A percentile compares a stretch with the other conserved stretches of the same genome.
phyloP scores from a whole-genome alignment of 225 moss, liverwort and hornwort species.

The Takakia lepidozioides region DNA sequence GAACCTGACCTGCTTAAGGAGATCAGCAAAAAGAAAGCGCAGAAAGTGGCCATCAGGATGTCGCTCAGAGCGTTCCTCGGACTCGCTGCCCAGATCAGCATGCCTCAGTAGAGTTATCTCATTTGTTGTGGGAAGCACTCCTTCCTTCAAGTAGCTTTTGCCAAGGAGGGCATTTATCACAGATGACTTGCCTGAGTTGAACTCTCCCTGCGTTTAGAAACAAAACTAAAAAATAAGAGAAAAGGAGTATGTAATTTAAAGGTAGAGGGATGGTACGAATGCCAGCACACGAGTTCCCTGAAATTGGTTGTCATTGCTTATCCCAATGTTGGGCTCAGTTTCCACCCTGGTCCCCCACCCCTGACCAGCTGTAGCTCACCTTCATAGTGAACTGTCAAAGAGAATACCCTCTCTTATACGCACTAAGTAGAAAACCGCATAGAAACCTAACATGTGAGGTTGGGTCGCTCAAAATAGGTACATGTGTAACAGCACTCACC shows the following conservation, averaged over 20 bases:
- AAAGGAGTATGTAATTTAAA: neutral
- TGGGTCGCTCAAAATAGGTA: too few relatives aligned
- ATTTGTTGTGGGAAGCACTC: conserved; percentile 91
- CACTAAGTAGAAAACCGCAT: too few relatives aligned
- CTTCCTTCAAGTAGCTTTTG: conserved; percentile 73
- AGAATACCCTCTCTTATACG: too few relatives aligned
- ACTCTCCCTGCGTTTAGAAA: conserved; percentile 66
- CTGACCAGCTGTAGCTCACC: too few relatives aligned
- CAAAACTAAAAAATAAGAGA: neutral
- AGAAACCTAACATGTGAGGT: too few relatives aligned
- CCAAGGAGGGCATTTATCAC: conserved; percentile 94
- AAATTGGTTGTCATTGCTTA: conserved; percentile 7
- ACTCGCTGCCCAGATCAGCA: conserved; percentile 55
- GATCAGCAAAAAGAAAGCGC: conserved; percentile 72
- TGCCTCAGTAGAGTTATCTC: conserved; percentile 90
- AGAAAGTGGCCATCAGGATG: conserved; percentile 94
- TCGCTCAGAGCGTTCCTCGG: conserved; percentile 75
- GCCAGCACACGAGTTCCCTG: conserved; percentile 1
- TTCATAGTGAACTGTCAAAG: too few relatives aligned
- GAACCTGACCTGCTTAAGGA: conserved; percentile 84
- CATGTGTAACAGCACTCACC: conserved; percentile 50
- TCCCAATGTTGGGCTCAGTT: too few relatives aligned
- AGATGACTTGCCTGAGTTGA: conserved; percentile 94
- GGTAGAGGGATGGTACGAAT: neutral
- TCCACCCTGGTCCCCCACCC: too few relatives aligned